Conservation (phyloP, 1,284 basidiomycete species). For the Gomphus bonarii region DNA sequence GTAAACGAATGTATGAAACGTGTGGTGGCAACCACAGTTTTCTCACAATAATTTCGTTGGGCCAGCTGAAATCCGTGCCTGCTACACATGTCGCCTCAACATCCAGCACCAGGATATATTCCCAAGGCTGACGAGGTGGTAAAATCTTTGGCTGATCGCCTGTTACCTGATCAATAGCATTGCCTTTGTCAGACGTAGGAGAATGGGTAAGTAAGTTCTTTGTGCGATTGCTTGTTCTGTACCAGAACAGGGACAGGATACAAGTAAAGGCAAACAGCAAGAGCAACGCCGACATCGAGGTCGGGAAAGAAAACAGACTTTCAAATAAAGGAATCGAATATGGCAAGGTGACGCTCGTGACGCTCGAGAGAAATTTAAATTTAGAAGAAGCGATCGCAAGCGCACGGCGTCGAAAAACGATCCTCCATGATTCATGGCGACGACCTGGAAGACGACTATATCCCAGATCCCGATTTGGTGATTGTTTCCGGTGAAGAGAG, state of each 20-base stretch:
- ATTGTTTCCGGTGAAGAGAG: conserved; percentile 46
- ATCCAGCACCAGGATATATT: conserved; percentile 70
- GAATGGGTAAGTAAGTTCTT: background rate
- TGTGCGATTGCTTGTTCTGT: background rate
- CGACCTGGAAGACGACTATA: conserved; percentile 73
- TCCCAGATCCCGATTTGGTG: conserved; percentile 53
- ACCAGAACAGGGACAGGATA: background rate
- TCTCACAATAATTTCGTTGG: conserved; percentile 84
- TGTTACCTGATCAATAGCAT: background rate
- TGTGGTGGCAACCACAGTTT: conserved; percentile 9
- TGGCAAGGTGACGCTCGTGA: background rate
- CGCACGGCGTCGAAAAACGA: background rate
- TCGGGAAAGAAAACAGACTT: background rate
- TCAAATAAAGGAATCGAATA: background rate
- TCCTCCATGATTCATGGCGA: conserved; percentile 35
- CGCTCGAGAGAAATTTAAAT: background rate
- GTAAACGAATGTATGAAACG: conserved; percentile 15
- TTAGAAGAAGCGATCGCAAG: background rate
- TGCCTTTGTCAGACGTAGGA: background rate
- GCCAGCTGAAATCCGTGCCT: conserved; percentile 60
- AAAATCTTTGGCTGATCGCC: background rate
- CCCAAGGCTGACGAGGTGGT: conserved; percentile 40
- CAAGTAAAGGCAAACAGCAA: background rate
- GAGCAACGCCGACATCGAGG: background rate
- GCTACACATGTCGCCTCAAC: conserved; percentile 84